Base-by-base conservation (phyloP, 2,329 filamentous ascomycete species). In the Aspergillus japonicus region DNA sequence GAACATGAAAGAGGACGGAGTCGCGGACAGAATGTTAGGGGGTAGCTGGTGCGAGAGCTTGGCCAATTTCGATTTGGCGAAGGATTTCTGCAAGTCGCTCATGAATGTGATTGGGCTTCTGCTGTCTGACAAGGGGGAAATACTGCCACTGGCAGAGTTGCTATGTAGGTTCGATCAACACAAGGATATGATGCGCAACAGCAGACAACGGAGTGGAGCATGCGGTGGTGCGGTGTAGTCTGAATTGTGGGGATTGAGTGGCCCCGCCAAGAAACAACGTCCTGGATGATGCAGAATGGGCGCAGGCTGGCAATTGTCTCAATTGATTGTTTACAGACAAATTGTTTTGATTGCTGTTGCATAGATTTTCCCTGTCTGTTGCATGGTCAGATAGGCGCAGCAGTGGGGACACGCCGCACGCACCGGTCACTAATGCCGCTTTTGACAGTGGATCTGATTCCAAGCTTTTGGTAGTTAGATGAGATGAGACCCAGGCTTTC, bases 61-160 rank as follows among this genome's bases (percentile, higher is more conserved):
- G 62, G 82, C 80, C 63, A 94, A 81, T 77, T 91, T 91, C 57
- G 89, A 82, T 78, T 90, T 92, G 63, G 88, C 89, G 80, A 92
- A 94, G 60, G 87, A 83, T 75, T 87, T 88, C 74, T 92, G 90
- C 61, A 94, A 83, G 69, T 92, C 88, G 73, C 90, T 94, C 91
- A 96, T 96, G 54, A 53, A 50, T 19, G 52, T n/a, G 16, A 44
- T 19, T 44, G 39, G 16, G 2, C 16, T 44, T 19, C 14, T 44
- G 16, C 6, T 19, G 7, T 19, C 14, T 44, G 16, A 7, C 39
- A 19, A 14, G 39, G 39, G 39, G 33, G 2, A 4, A 1, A 12
- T 35, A 35, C 33, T 19, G 39, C 16, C 14, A 16, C 16, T 35
- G 12, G 6, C 16, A 16, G 39, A 19, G 16, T 19, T 44, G 39